Evolutionary conservation across 2,329 filamentous ascomycete species (phyloP).

Genomic region (Geosmithia putterillii): DNA sequence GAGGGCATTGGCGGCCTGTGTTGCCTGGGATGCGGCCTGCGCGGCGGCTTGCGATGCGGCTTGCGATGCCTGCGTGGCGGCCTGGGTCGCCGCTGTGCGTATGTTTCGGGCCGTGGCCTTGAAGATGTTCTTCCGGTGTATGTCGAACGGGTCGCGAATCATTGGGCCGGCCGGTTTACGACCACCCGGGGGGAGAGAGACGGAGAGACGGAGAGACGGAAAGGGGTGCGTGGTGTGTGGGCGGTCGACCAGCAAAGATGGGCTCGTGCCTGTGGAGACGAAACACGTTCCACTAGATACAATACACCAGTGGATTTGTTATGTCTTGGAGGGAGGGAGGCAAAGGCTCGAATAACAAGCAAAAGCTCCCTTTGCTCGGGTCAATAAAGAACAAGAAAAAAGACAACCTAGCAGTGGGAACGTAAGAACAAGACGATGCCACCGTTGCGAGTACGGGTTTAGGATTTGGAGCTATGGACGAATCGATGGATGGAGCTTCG

Average conservation of each 20-base stretch:
- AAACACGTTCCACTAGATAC: too few species aligned
- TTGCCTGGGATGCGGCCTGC: conserved; percentile 11
- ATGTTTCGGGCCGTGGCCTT: conserved; percentile 31
- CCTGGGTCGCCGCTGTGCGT: conserved; percentile 19
- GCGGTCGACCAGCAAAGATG: neutral
- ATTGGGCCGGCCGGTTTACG: conserved; percentile 12
- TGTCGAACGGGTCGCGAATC: conserved; percentile 32
- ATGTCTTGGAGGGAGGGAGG: too few species aligned
- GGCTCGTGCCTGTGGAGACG: too few species aligned
- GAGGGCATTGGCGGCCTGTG: conserved; percentile 24
- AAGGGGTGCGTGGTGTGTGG: neutral
- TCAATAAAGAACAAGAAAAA: too few species aligned
- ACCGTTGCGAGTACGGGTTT: neutral
- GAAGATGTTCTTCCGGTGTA: conserved; percentile 31
- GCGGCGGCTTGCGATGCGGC: too few species aligned
- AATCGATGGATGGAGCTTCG: neutral
- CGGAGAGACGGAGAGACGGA: neutral
- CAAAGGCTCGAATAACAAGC: too few species aligned
- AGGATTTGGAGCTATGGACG: neutral
- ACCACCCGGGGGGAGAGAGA: neutral
- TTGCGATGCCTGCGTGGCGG: neutral
- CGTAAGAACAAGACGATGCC: neutral
- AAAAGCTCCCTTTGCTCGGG: too few species aligned
- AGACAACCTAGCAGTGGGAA: too few species aligned
- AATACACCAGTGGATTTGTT: too few species aligned